Base-by-base conservation (phyloP, 345 rosid genomes). In the Rubroshorea leprosula region DNA sequence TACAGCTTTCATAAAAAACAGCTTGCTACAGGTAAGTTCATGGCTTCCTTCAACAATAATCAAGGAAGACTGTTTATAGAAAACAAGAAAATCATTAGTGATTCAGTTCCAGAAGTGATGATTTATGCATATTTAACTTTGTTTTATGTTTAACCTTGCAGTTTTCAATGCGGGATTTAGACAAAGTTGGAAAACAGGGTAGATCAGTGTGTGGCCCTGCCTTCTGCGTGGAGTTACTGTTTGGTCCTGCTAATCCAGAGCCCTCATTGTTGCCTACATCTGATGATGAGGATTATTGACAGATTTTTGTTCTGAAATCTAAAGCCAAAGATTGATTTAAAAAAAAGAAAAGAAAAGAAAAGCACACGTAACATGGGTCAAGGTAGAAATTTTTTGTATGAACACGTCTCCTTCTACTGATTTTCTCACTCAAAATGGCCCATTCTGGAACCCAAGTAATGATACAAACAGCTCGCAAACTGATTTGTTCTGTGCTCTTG, bases 181-280 rank as follows among this genome's bases (percentile, higher is more conserved):
- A 92, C 64, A 92, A 89, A 76, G 76, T 92, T 53, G 93, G 95
- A 54, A 62, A 74, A 41, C 74, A 72, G 51, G 97, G 91, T 9
- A 79, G 76, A 72, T 86, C 86, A 20, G 74, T 86, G 16, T 80
- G 87, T 18, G 98, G 98, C 41, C 70, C 80, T 24, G 73, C 78
- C 39, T 92, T 92, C 75, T 86, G 98, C 61, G 65, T 92, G 71
- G 98, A 92, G 70, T 54, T 92, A 73, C 77, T 83, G 12, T 89
- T 89, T 54, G 93, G 91, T 48, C 96, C 91, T 49, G 83, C 95
- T 19, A 79, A 74, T 57, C 74, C 78, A 1, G 80, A 72, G 58
- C 45, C n/a, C 47, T 60, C 75, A 0, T 18, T 43, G 22, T 38
- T 26, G 20, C 46, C 50, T 12, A 23, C 61, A 17, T 15, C 16